Base-by-base conservation (phyloP, 177 flowering plant genomes). In the Vitis hybrid region DNA sequence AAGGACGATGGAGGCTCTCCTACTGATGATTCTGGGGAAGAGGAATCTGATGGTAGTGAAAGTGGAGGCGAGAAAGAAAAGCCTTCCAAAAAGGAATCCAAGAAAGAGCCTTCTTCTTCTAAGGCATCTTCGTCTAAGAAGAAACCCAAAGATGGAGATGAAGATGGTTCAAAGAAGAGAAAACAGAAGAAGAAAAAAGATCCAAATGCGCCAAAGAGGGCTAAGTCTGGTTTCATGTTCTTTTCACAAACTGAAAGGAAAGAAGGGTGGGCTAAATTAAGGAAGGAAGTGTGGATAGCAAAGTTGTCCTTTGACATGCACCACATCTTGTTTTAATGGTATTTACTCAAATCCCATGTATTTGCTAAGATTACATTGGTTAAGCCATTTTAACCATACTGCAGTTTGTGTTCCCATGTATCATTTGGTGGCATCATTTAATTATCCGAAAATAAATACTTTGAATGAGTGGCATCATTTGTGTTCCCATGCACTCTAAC, bases 1-100 rank as follows among this genome's bases (percentile, higher is more conserved):
- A 87, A 88, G 78, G 99, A 96, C 82, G 99, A 96, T 82, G 88
- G 75, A 69, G 99, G 99, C 34, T 96, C 98, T 66, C 97, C 98
- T 3, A 92, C 97, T 64, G 98, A 96, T 18, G 19, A 92, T 77
- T 96, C 99, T 66, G 97, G 90, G 2, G 97, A 71, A 68, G 98
- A 86, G 10, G 92, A 86, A 0, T 92, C 98, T 72, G 97, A 93
- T 87, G 99, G 83, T 62, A 96, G 97, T 82, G 85, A 73, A 15
- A 84, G 93, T 19, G 1, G 85, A 63, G 89, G 65, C 49, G 92
- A 81, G 74, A 87, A 85, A 79, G 96, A 87, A 89, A 86, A 79
- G 69, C 88, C 91, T 70, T 74, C 74, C 15, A 95, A 86, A 73
- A 95, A 90, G 84, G 92, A 89, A 59, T 17, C 83, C 6, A 88